These are phyloP conservation scores for Styphnolobium japonicum DNA, from an alignment of 306 rosid species.

Conservation along the genomic window DNA sequence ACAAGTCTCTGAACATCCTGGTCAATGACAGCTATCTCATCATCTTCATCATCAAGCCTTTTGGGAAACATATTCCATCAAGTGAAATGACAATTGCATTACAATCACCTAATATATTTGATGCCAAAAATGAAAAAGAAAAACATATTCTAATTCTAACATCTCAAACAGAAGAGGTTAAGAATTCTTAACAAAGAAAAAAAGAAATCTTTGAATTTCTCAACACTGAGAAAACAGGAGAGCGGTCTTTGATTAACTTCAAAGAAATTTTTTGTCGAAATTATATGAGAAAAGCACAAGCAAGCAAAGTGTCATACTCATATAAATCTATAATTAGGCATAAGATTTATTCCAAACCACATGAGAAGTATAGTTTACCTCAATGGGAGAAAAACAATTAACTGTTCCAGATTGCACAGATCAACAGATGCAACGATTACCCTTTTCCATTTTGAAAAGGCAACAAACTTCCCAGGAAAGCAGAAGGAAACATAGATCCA, in stretches of 20 bases:
- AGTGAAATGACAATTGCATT: conserved; percentile 9
- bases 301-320: neutral
- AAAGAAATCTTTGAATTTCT: neutral
- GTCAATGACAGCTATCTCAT: conserved; percentile 70
- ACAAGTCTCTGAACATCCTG: conserved; percentile 90
- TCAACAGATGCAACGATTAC: no score
- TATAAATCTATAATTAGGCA: neutral
- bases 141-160: neutral
- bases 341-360: no score
- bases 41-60: conserved; percentile 85
- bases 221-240: no score
- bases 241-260: neutral
- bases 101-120: neutral
- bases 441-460: no score
- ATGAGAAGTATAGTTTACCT: no score
- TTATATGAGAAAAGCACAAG: neutral
- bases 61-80: conserved; percentile 29
- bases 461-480: no score
- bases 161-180: neutral
- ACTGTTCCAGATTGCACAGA: no score
- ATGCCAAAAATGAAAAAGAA: neutral
- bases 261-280: neutral
- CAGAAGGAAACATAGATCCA: no score
- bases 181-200: neutral
- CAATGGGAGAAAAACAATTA: no score